Base-by-base conservation (phyloP, 106 monocot genomes). In the Dactylorhiza incarnata region DNA sequence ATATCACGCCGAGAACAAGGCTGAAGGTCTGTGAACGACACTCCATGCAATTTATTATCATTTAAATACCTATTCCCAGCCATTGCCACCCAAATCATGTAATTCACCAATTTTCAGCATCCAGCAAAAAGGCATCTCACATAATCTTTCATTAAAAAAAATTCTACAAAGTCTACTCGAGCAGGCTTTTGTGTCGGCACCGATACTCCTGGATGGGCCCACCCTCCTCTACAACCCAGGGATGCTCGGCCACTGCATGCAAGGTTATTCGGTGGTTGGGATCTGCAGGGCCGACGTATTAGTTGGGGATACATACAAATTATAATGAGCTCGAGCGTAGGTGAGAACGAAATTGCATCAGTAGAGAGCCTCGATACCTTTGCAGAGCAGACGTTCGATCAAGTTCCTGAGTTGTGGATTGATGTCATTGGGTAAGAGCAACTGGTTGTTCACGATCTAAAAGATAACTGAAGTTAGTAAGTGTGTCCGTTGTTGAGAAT, bases 171-270 rank as follows among this genome's bases (percentile, higher is more conserved):
- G 66, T 26, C 23, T 26, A 66, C 23, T 66, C 29, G 37, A 24
- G 12, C 2, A 37, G 13, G 59, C 71, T 72, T 5, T 59, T 81
- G 25, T 79, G 79, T 51, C 59, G 78, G 74, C 87, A 90, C 51
- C 49, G 10, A 68, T 74, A 85, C 14, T 85, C 83, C 17, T 81
- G 75, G 13, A 92, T 80, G 15, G 85, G 86, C 13, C 86, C 91
- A 46, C 84, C 85, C 48, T 82, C 89, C 13, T 76, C 75, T 24
- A 85, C 70, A 24, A 94, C 87, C 94, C 94, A 94, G 54, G 83
- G 91, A 81, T 94, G 94, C 77, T 78, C 76, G 0, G 89, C 85
- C 5, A 80, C 88, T 50, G 72, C 84, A 29, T n/a, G 78, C 76
- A 94, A 76, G 22, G 82, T 87, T 23, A 91, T 82, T 20, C 94